Evolutionary conservation across 495 filamentous ascomycete genomes (phyloP), one percentile per base, ranked within the genome.

Genomic region (Lophiotrema nucula): DNA sequence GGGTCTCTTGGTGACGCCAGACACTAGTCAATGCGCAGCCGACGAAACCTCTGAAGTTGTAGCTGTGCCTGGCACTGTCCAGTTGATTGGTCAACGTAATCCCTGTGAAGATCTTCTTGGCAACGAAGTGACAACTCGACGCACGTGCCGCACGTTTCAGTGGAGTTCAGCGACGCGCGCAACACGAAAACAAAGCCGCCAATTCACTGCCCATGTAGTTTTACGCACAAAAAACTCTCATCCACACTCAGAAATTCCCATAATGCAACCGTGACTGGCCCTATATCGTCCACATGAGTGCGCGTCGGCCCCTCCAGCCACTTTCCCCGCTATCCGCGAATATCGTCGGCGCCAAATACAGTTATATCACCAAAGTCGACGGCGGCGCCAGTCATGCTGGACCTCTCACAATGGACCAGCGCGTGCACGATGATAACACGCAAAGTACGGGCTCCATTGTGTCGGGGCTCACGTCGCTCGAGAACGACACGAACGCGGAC

Each of bases 401-500:
- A 42, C 22, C 41, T 22, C 38, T 21, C 15, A 27, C 47, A 22
- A 60, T 60, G 43, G 31, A 66, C 47, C 57, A 61, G 26, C 49
- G 45, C 27, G 55, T 39, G 15, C 51, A 62, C 33, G 64, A 70
- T 24, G 69, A 69, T 19, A 50, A 64, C 35, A 63, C 66, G 19
- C 66, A 64, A 25, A 63, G 56, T n/a, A 50, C 54, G 37, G 51
- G 45, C 12, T 69, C 69, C 1, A 39, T 57, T 26, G 33, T 53
- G 11, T 72, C 70, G 8, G 64, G 66, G 33, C 49, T 72, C 15
- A 69, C 62, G 11, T 52, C 52, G 5, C 42, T 71, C 42, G 71
- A 73, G 47, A 68, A 68, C 42, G 69, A 56, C 21, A 68, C 61
- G 18, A 65, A 68, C 47, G 66, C 66, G 12, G 71, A 73, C 56